Evolutionary conservation across 768 basidiomycete genomes (phyloP), one percentile per base, ranked within the genome.

Genomic region (Lyophyllum atratum): DNA sequence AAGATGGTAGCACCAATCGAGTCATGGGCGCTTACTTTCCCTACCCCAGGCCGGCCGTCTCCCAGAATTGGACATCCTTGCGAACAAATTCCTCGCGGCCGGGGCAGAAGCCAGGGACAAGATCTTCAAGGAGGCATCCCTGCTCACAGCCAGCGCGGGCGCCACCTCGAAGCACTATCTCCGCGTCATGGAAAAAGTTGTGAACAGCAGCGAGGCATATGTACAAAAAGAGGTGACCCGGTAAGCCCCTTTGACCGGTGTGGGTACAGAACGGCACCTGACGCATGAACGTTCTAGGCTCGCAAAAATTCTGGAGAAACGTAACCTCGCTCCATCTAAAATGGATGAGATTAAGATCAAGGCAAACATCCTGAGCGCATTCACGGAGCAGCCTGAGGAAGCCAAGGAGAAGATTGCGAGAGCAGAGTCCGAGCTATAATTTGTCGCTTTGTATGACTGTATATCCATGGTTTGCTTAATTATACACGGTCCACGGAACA

Each of bases 301-400:
- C 59, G 79, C 78, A 56, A 83, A 83, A 58, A 90, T 96, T 65
- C 80, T 95, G 56, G 73, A 76, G 65, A 96, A 95, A 72, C 86
- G 88, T 48, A 85, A 78, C n/a, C 76, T 98, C 42, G 79, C 89
- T 8, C 79, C 83, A 0, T 73, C 79, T 40, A 98, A 98, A 75
- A 74, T 95, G 42, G 97, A 99, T 68, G 94, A 98, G 76, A 87
- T 98, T 68, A 90, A 92, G 74, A 82, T 91, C 70, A 98, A 96
- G 77, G 81, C 85, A 52, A 98, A 98, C 76, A 84, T 98, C 64
- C 81, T 94, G 47, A 70, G 74, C 15, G 83, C 89, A 0, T 93
- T 93, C 59, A 59, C 68, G 31, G 72, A 73, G 60, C 74, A 80
- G 8, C 72, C 72, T 61, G 74, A 74, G 54, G 72, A 72, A 45